phyloP scores from a whole-genome alignment of 345 rosid genomes.

The Salix purpurea region DNA sequence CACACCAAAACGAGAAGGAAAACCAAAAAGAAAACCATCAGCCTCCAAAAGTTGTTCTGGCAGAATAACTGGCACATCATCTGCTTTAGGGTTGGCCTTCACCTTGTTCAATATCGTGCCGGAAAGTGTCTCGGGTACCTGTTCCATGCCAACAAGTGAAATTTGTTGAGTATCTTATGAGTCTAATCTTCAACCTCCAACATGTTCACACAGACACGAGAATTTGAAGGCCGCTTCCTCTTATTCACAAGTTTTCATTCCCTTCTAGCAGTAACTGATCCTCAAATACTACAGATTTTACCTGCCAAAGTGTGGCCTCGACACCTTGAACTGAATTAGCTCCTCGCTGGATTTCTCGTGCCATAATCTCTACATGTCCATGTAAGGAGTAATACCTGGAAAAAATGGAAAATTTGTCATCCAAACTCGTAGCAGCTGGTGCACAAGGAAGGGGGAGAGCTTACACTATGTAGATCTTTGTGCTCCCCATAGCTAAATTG shows the following conservation, averaged over 20 bases:
- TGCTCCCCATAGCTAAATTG: conserved; percentile 9
- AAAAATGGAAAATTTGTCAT: background rate
- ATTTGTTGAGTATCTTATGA: background rate
- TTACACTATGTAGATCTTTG: conserved; percentile 21
- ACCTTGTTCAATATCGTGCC: conserved; percentile 60
- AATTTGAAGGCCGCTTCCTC: background rate
- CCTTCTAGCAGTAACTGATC: background rate
- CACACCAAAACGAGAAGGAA: conserved; percentile 91
- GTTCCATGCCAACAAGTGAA: conserved; percentile 5
- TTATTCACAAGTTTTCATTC: background rate
- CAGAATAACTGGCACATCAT: conserved; percentile 68
- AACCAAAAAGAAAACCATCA: conserved; percentile 88
- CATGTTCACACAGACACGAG: background rate
- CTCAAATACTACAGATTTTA: background rate
- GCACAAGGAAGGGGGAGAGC: background rate
- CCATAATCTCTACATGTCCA: conserved; percentile 90
- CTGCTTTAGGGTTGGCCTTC: conserved; percentile 65
- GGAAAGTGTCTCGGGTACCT: conserved; percentile 79
- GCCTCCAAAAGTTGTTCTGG: conserved; percentile 80
- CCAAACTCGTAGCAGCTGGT: background rate
- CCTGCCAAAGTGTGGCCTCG: conserved; percentile 96
- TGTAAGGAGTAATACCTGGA: conserved; percentile 67
- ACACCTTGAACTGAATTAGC: conserved; percentile 69
- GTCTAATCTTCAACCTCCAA: background rate
- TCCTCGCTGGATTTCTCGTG: conserved; percentile 73